Conservation (phyloP, 306 rosid genomes). For the Vigna trinervia region DNA sequence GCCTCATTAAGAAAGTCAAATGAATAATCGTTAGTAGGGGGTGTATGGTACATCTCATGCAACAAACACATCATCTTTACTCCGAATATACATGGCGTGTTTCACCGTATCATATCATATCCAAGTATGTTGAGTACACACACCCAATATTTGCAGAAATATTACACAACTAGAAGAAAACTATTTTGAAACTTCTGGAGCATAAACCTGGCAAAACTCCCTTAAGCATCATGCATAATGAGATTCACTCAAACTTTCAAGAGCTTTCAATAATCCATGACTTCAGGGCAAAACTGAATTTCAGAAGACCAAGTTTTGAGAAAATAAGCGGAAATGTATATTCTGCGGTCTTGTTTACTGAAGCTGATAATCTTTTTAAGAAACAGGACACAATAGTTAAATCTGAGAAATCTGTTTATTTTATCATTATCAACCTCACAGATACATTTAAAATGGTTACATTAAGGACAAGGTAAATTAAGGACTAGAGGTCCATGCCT, state of each 20-base stretch:
- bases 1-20: no score
- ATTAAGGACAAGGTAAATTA: conserved; percentile 1
- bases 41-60: no score
- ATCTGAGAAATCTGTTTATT: neutral
- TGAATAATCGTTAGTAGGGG: no score
- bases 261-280: neutral
- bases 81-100: no score
- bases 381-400: neutral
- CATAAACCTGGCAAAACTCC: neutral
- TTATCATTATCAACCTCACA: neutral
- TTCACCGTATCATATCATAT: no score
- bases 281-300: neutral
- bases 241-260: neutral
- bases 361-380: conserved; percentile 9
- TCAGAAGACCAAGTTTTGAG: neutral
- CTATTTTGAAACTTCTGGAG: neutral
- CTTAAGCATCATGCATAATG: neutral
- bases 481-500: conserved; percentile 15
- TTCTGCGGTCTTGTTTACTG: neutral
- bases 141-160: no score
- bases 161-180: neutral
- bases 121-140: no score
- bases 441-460: neutral
- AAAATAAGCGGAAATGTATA: neutral
- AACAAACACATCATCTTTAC: no score